Evolutionary conservation across 305 asterid genomes (phyloP), one percentile per base, ranked within the genome.

Genomic region (Euphrasia arctica): DNA sequence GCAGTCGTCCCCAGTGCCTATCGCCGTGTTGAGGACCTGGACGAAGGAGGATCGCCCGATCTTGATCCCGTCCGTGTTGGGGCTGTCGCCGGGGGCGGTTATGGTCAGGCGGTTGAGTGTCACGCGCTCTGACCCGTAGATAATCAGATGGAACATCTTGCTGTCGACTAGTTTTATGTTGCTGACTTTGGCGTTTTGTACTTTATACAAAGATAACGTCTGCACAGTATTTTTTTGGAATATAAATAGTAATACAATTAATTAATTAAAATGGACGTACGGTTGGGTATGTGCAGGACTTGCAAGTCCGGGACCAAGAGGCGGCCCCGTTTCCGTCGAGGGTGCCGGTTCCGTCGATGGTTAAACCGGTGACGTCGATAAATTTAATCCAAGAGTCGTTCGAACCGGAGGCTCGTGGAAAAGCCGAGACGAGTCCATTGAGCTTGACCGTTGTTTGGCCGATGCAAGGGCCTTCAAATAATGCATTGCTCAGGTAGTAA

Each of bases 61-160:
- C 45, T 83, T 86, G 75, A 83, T 74, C 7, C 83, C 86, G 3
- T 83, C 85, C 2, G 86, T 83, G 66, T 80, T 83, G 4, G 79
- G 84, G 66, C 89, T 83, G 18, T 76, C 62, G 1, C 4, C 63
- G 0, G 90, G 87, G 18, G 86, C 90, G 0, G 0, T 2, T 31
- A 83, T 77, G 9, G 3, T 12, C n/a, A 83, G 2, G 1, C 60
- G 31, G 2, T 60, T 5, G 1, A 81, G 9, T 2, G 0, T 13
- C 10, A 80, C 2, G 2, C 60, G 5, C 1, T 49, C 28, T 0
- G 77, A 55, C 9, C 14, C 22, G 39, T 43, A n/a, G 29, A 78
- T n/a, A 0, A 43, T n/a, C 28, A 78, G 0, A 43, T 83, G 89
- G 76, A 80, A 83, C 54, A 71, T 41, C 74, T 83, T 80, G 78